Conservation (phyloP, 2,329 filamentous ascomycete species). For the Xylariaceae sp. region DNA sequence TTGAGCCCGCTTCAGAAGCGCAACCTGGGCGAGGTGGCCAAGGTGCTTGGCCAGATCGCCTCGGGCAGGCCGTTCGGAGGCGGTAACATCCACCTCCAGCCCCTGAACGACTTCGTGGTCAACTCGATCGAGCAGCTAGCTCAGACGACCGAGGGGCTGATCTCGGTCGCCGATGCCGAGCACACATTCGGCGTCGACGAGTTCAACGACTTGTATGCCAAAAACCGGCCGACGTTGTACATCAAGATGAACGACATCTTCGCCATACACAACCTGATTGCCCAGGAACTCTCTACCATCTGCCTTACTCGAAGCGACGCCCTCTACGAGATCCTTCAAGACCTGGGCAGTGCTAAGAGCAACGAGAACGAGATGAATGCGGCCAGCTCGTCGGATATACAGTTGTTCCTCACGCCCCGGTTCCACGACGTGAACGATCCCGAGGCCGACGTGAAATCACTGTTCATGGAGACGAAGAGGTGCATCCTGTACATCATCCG, state of each 20-base stretch:
- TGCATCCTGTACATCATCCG: constrained; percentile 97
- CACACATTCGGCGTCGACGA: constrained; percentile 96
- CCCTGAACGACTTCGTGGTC: constrained; percentile 83
- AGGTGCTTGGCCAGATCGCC: constrained; percentile 84
- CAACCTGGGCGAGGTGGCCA: constrained; percentile 84
- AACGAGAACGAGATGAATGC: constrained; percentile 91
- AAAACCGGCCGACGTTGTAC: constrained; percentile 95
- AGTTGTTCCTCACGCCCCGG: constrained; percentile 83
- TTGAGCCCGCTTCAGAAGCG: constrained; percentile 88
- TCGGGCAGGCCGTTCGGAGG: constrained; percentile 86
- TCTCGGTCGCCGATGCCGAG: constrained; percentile 81
- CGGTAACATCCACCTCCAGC: constrained; percentile 93
- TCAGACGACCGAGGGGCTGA: constrained; percentile 69
- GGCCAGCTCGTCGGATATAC: constrained; percentile 82
- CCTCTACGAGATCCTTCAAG: constrained; percentile 84
- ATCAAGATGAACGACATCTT: constrained; percentile 99
- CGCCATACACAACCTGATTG: constrained; percentile 84
- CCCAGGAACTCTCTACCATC: constrained; percentile 69
- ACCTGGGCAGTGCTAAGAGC: constrained; percentile 91
- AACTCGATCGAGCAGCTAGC: constrained; percentile 78
- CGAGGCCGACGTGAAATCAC: constrained; percentile 81
- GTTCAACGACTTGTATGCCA: constrained; percentile 95
- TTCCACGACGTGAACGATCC: constrained; percentile 88
- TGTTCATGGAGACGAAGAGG: constrained; percentile 98
- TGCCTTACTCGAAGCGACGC: constrained; percentile 80